Evolutionary conservation across 495 filamentous ascomycete genomes (phyloP), one percentile per base, ranked within the genome.

Genomic region (Annulohypoxylon stygium): DNA sequence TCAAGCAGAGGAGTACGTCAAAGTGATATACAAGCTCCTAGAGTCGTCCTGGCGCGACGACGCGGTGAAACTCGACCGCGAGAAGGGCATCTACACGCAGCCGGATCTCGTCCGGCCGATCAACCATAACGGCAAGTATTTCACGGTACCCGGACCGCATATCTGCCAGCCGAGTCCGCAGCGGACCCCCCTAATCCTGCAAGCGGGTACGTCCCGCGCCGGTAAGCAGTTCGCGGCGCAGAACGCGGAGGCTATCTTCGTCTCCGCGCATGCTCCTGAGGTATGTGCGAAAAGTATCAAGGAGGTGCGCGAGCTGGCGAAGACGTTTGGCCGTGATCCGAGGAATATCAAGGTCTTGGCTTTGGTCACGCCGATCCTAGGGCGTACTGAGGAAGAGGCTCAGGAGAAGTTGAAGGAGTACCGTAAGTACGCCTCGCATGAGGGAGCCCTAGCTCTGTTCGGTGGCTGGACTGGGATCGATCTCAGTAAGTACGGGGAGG

Each of bases 11-110:
- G 91, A 93, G 75, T 93, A 92, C 77, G 79, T 92, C 66, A 81
- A 85, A 45, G 88, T 92, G 5, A 84, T 91, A 63, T 92, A 92
- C 83, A 92, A 91, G 73, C 86, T 93, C 2, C 87, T 87, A 79
- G 87, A 92, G 70, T 89, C 88, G 16, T 92, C 89, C 9, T 92
- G 90, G 90, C 83, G 89, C 5, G 85, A 88, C 63, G 90, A 92
- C 67, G 90, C 91, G 45, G 87, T 92, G 0, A 77, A 86, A 20
- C 84, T 85, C 4, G 86, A 92, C 68, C 84, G 84, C 45, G 75
- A 85, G 58, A 79, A 76, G 10, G 86, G 86, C 2, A 80, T 90
- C 65, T 91, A 90, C 81, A 88, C 87, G 3, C 86, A 90, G 33
- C 90, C 90, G 1, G 72, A 83, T 3, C 83, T 83, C 5, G 86